Evolutionary conservation across 2,329 filamentous ascomycete genomes (phyloP).

Genomic region (Aspergillus uvarum): DNA sequence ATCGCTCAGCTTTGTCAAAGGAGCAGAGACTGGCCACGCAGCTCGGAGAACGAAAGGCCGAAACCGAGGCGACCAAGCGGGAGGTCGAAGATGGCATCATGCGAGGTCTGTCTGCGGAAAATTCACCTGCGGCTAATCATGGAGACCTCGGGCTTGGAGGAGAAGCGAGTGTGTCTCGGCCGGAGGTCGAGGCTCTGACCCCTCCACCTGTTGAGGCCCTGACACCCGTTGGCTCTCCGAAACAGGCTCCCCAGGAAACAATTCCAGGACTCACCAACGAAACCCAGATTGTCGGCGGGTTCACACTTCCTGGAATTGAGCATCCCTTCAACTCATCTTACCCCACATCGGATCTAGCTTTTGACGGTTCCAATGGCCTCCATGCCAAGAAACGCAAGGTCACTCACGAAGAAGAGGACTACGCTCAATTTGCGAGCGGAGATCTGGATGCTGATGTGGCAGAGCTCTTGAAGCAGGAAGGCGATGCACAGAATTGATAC

Average conservation of each 20-base stretch:
- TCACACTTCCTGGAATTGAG: slow-evolving; percentile 23
- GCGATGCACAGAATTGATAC: slow-evolving; percentile 21
- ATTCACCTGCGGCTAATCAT: slow-evolving; percentile 50
- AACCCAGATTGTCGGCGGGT: slow-evolving; percentile 15
- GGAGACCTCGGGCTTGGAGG: slow-evolving; percentile 31
- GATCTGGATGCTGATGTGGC: slow-evolving; percentile 63
- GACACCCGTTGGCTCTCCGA: slow-evolving; percentile 53
- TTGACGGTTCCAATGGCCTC: slow-evolving; percentile 27
- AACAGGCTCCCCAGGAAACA: slow-evolving; percentile 36
- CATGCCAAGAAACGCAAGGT: slow-evolving; percentile 53
- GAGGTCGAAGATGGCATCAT: slow-evolving; percentile 92
- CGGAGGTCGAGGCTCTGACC: slow-evolving; percentile 81
- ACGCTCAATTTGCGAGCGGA: slow-evolving; percentile 50
- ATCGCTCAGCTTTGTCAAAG: slow-evolving; percentile 65
- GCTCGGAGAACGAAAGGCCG: slow-evolving; percentile 64
- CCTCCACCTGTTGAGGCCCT: slow-evolving; percentile 66
- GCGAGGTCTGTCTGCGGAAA: slow-evolving; percentile 68
- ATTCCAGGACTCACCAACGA: slow-evolving; percentile 25
- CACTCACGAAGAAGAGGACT: slow-evolving; percentile 43
- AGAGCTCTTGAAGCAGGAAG: slow-evolving; percentile 55
- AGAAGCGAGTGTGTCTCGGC: slow-evolving; percentile 51
- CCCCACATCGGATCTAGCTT: slow-evolving; percentile 19
- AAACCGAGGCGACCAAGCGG: slow-evolving; percentile 78
- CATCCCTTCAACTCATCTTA: slow-evolving; percentile 20
- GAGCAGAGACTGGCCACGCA: slow-evolving; percentile 69